Conservation (phyloP, 257 asterid species). For the Solanum appendiculatum region DNA sequence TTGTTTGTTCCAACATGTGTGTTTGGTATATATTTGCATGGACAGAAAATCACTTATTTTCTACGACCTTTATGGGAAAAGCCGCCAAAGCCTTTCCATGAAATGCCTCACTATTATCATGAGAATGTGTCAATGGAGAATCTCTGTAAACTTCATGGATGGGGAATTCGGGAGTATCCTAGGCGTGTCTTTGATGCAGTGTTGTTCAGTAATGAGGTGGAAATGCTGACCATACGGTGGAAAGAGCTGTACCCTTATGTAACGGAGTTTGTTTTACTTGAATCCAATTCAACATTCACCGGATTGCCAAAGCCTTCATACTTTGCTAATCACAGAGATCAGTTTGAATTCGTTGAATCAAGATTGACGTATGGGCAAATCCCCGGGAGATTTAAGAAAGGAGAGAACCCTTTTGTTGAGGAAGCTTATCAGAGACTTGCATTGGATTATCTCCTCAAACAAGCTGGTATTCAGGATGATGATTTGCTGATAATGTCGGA, state of each 20-base stretch:
- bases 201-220: conserved; percentile 70
- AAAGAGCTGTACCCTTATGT: conserved; percentile 68
- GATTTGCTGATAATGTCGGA: conserved; percentile 76
- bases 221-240: conserved; percentile 69
- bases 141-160: conserved; percentile 73
- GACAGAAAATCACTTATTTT: conserved; percentile 76
- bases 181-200: conserved; percentile 85
- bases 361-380: conserved; percentile 68
- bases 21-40: conserved; percentile 48
- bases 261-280: conserved; percentile 62
- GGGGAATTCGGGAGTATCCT: conserved; percentile 72
- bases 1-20: conserved; percentile 47
- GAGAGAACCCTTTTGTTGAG: conserved; percentile 75
- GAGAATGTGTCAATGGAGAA: conserved; percentile 72
- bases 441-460: conserved; percentile 67
- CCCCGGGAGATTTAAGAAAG: conserved; percentile 61
- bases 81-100: conserved; percentile 74
- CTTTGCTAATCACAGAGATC: conserved; percentile 36
- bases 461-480: conserved; percentile 76
- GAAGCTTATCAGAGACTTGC: conserved; percentile 85
- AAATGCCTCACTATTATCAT: conserved; percentile 70
- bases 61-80: conserved; percentile 73
- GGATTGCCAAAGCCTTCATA: conserved; percentile 61
- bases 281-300: conserved; percentile 80
- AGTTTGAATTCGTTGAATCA: conserved; percentile 55